Evolutionary conservation across 495 filamentous ascomycete genomes (phyloP).

Genomic region (Coniosporium apollinis): DNA sequence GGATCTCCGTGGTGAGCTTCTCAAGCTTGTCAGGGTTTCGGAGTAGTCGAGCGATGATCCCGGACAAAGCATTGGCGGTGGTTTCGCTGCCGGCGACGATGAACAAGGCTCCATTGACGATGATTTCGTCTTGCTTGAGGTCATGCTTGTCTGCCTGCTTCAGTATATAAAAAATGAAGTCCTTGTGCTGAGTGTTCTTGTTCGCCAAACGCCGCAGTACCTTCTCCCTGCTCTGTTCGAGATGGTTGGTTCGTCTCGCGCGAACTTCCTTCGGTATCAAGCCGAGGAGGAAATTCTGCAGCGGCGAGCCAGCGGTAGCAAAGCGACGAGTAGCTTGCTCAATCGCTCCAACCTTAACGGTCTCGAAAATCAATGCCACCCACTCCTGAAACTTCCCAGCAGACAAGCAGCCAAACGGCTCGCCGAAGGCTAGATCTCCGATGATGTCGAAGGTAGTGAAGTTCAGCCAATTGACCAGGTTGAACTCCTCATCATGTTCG

Average conservation of each 20-base stretch:
- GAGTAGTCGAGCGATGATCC: constrained; percentile 13
- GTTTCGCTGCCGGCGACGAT: constrained; percentile 24
- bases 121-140: constrained; percentile 17
- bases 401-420: constrained; percentile 22
- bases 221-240: constrained; percentile 16
- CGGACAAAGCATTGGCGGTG: constrained; percentile 17
- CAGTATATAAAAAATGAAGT: constrained; percentile 20
- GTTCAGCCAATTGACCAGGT: constrained; percentile 20
- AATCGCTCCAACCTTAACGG: constrained; percentile 14
- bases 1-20: constrained; percentile 11
- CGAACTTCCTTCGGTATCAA: constrained; percentile 12
- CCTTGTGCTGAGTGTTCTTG: constrained; percentile 13
- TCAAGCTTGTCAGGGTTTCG: constrained; percentile 7
- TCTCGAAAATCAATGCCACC: constrained; percentile 18
- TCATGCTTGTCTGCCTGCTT: constrained; percentile 18
- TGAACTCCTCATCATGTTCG: constrained; percentile 10
- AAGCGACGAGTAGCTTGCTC: constrained; percentile 15
- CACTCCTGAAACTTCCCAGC: constrained; percentile 14
- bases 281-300: constrained; percentile 12
- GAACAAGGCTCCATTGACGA: constrained; percentile 17
- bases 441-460: constrained; percentile 24
- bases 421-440: constrained; percentile 22
- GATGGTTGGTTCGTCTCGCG: constrained; percentile 11
- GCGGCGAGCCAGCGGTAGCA: constrained; percentile 12
- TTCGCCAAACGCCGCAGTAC: constrained; percentile 13